These are phyloP conservation scores for Russula dissimulans DNA, from an alignment of 768 basidiomycete genomes.

Conservation along the genomic window DNA sequence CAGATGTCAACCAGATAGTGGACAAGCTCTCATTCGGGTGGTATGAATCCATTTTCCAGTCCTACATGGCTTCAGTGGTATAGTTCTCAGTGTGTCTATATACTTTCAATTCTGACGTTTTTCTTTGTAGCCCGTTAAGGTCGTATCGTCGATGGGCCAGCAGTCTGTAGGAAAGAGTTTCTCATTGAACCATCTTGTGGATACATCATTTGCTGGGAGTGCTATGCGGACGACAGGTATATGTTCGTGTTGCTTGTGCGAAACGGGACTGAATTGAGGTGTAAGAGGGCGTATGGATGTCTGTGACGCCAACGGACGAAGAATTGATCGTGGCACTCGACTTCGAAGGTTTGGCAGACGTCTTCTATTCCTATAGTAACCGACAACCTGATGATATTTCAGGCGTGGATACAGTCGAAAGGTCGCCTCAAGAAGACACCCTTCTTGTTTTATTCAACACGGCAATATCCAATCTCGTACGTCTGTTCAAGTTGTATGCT, in stretches of 20 bases:
- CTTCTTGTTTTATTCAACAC: slow-evolving; percentile 56
- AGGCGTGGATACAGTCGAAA: slow-evolving; percentile 57
- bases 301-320: slow-evolving; percentile 50
- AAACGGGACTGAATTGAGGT: background rate
- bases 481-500: background rate
- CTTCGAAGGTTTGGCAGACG: slow-evolving; percentile 41
- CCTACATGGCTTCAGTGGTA: slow-evolving; percentile 51
- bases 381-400: background rate
- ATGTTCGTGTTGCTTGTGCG: background rate
- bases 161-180: slow-evolving; percentile 58
- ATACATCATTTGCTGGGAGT: slow-evolving; percentile 56
- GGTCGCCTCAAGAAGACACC: slow-evolving; percentile 54
- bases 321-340: slow-evolving; percentile 49
- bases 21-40: slow-evolving; percentile 49
- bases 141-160: slow-evolving; percentile 62
- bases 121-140: slow-evolving; percentile 42
- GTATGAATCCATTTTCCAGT: slow-evolving; percentile 57
- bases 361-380: background rate
- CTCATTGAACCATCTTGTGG: slow-evolving; percentile 48
- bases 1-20: slow-evolving; percentile 49
- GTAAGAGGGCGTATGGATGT: slow-evolving; percentile 56
- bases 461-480: slow-evolving; percentile 54
- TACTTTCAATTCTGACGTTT: background rate
- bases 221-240: slow-evolving; percentile 52
- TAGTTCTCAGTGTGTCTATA: background rate